A percentile compares a stretch with the other conserved stretches of the same genome.
These are phyloP conservation scores for Geosmithia morbida DNA, from an alignment of 2,329 filamentous ascomycete species.

Conservation along the genomic window DNA sequence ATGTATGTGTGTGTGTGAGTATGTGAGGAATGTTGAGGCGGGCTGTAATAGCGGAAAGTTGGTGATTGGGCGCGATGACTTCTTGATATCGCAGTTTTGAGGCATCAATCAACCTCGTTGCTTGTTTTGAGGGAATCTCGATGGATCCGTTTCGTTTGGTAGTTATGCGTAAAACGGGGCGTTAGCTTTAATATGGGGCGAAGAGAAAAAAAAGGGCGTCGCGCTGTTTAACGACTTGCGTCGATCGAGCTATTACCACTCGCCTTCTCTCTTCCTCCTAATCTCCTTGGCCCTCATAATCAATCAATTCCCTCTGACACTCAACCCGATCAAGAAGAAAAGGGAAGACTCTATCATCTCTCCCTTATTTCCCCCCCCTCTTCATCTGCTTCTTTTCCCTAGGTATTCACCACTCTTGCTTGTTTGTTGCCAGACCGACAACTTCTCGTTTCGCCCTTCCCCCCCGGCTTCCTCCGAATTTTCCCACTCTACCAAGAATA, in stretches of 20 bases:
- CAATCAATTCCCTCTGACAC: neutral
- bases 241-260: neutral
- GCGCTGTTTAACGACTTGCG: neutral
- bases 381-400: neutral
- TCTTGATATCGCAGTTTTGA: neutral
- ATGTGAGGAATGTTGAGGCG: neutral
- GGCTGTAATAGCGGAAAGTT: neutral
- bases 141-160: neutral
- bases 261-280: neutral
- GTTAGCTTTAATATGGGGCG: neutral
- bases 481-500: neutral
- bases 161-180: conserved; percentile 1
- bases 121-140: neutral
- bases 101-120: neutral
- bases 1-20: neutral
- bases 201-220: neutral
- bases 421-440: neutral
- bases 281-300: neutral
- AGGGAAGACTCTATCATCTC: no score
- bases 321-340: neutral
- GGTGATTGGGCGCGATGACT: neutral
- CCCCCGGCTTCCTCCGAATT: neutral
- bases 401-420: neutral
- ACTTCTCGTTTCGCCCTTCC: neutral
- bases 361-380: neutral